Conservation (phyloP, 805 yeast genomes). For the Yamadazyma sp. region DNA sequence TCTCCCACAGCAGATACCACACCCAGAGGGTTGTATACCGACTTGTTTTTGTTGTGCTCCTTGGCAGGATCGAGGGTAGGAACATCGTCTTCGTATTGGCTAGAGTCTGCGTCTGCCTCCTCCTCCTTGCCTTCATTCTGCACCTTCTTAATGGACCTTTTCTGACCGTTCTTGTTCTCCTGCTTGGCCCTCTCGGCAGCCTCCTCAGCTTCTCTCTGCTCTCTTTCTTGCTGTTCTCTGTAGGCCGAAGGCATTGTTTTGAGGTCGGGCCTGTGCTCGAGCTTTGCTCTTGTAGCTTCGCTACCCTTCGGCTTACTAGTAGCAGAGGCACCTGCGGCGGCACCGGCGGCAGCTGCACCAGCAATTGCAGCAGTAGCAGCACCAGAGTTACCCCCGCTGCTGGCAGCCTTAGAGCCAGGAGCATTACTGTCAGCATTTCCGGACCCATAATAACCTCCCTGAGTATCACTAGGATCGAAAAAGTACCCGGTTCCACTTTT, state of each 20-base stretch:
- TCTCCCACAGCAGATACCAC: constrained; percentile 19
- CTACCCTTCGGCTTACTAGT: background rate
- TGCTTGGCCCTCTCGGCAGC: constrained; percentile 10
- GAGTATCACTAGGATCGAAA: constrained; percentile 38
- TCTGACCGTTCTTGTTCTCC: constrained; percentile 4
- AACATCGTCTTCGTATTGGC: background rate
- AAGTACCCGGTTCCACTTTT: constrained; percentile 31
- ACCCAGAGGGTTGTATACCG: constrained; percentile 31
- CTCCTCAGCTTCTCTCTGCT: constrained; percentile 12
- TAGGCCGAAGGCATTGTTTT: constrained; percentile 20
- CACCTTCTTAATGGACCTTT: constrained; percentile 2
- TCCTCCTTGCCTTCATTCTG: background rate
- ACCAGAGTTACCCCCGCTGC: background rate
- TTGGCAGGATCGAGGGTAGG: constrained; percentile 22
- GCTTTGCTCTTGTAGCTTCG: constrained; percentile 16
- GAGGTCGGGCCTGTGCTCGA: constrained; percentile 14
- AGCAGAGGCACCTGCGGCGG: background rate
- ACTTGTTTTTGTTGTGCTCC: constrained; percentile 31
- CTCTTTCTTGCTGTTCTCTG: constrained; percentile 12
- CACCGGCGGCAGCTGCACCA: constrained; percentile 3
- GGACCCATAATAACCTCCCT: constrained; percentile 26
- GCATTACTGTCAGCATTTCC: background rate
- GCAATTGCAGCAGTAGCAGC: constrained; percentile 1
- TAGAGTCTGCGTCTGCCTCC: background rate
- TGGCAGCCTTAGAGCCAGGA: background rate